Evolutionary conservation across 768 basidiomycete species (phyloP).

Genomic region (Tephrocybe sp.): DNA sequence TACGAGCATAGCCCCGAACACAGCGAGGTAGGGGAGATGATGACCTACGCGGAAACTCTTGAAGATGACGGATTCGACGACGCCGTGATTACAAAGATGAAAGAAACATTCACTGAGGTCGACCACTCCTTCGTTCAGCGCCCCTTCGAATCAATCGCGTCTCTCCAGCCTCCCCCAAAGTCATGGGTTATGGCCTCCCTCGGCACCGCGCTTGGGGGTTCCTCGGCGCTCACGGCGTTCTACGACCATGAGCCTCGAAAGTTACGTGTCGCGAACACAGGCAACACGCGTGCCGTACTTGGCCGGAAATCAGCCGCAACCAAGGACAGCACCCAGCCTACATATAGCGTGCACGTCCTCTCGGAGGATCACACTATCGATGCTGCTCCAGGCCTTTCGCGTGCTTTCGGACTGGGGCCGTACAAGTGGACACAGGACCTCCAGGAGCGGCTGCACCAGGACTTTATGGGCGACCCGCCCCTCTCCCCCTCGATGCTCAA

Average conservation of each 20-base stretch:
- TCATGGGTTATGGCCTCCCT: neutral
- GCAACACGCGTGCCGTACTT: slow-evolving; percentile 3
- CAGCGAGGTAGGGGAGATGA: slow-evolving; percentile 9
- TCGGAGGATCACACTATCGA: slow-evolving; percentile 1
- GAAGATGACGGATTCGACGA: slow-evolving; percentile 2
- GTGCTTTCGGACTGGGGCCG: slow-evolving; percentile 5
- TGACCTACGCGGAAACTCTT: neutral
- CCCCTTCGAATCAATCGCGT: neutral
- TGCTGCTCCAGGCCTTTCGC: slow-evolving; percentile 2
- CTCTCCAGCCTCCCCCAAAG: neutral
- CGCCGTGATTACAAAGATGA: neutral
- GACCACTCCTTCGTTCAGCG: neutral
- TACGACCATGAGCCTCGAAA: slow-evolving; percentile 8
- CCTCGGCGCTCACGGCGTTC: slow-evolving; percentile 5
- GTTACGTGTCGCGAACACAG: slow-evolving; percentile 4
- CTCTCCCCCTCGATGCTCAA: neutral
- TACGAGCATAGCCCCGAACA: slow-evolving; percentile 14
- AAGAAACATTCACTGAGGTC: slow-evolving; percentile 5
- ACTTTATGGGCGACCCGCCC: slow-evolving; percentile 7
- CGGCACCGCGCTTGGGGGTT: neutral
- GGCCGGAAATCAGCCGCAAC: neutral
- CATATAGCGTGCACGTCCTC: slow-evolving; percentile 2
- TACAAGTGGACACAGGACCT: slow-evolving; percentile 7
- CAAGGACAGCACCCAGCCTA: neutral
- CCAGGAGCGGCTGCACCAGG: slow-evolving; percentile 3